Conservation (phyloP, 768 basidiomycete genomes). For the Tremella yokohamensis region DNA sequence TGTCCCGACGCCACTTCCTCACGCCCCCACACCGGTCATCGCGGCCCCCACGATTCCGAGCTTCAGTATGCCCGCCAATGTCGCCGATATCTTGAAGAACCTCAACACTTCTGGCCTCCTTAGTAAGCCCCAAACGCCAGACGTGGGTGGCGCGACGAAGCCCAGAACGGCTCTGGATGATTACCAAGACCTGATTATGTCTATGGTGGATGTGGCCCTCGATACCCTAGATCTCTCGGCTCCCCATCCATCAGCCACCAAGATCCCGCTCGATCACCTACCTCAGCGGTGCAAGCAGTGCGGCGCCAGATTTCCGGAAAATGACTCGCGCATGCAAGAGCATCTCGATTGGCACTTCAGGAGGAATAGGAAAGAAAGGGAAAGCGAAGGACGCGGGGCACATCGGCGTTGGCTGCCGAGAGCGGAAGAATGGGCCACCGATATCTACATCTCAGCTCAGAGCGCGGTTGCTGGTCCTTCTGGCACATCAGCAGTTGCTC, state of each 20-base stretch:
- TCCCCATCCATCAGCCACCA: conserved; percentile 18
- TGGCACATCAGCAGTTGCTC: conserved; percentile 61
- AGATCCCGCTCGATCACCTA: conserved; percentile 56
- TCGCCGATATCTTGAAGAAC: conserved; percentile 33
- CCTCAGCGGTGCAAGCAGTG: conserved; percentile 89
- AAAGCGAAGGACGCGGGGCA: conserved; percentile 73
- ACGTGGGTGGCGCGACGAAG: conserved; percentile 5
- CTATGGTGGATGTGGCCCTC: conserved; percentile 29
- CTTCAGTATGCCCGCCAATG: conserved; percentile 38
- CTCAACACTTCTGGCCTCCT: conserved; percentile 28
- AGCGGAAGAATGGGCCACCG: conserved; percentile 63
- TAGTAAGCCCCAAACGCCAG: conserved; percentile 30
- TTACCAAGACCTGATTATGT: conserved; percentile 48
- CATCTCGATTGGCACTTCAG: conserved; percentile 97
- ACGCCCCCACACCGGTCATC: conserved; percentile 4
- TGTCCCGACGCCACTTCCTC: background rate
- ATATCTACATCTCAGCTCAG: background rate
- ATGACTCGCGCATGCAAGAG: conserved; percentile 71
- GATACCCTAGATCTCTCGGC: conserved; percentile 34
- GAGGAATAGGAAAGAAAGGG: conserved; percentile 62
- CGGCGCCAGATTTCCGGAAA: conserved; percentile 78
- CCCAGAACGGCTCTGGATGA: conserved; percentile 27
- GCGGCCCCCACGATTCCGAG: conserved; percentile 18
- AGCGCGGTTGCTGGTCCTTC: conserved; percentile 58
- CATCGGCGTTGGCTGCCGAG: conserved; percentile 85